Conservation (phyloP, 2,329 filamentous ascomycete species). For the Cryphonectria naterciae region DNA sequence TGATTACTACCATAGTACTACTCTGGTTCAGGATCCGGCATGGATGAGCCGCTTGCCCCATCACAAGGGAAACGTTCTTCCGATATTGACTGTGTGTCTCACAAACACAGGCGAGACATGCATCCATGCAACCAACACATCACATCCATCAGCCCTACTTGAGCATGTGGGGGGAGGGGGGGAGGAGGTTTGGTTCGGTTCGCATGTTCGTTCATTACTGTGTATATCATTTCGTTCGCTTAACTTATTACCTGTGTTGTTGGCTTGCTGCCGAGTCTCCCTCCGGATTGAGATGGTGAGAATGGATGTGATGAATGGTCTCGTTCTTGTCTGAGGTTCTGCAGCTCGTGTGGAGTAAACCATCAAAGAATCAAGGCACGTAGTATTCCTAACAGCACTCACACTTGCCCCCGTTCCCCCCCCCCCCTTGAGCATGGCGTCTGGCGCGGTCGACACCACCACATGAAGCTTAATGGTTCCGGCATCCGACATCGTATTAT, state of each 20-base stretch:
- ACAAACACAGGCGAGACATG: background rate
- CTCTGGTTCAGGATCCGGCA: background rate
- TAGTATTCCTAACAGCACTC: background rate
- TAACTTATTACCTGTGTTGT: background rate
- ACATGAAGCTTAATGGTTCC: background rate
- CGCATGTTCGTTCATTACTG: no score
- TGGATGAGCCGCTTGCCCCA: background rate
- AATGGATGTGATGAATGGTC: background rate
- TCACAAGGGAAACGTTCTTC: background rate
- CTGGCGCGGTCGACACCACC: background rate
- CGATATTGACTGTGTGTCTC: background rate
- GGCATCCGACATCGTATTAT: background rate
- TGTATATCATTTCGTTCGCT: background rate
- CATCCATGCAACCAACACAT: background rate
- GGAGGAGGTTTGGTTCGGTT: no score
- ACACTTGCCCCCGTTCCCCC: background rate
- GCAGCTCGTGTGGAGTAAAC: background rate
- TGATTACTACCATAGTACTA: background rate
- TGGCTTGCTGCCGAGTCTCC: background rate
- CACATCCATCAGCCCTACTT: background rate
- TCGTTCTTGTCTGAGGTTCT: conserved; percentile 2
- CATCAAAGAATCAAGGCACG: background rate
- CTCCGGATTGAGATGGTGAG: background rate
- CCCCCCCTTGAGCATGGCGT: background rate
- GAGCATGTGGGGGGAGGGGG: no score